phyloP scores from a whole-genome alignment of 2,329 filamentous ascomycete genomes.

The Fusarium sp. region DNA sequence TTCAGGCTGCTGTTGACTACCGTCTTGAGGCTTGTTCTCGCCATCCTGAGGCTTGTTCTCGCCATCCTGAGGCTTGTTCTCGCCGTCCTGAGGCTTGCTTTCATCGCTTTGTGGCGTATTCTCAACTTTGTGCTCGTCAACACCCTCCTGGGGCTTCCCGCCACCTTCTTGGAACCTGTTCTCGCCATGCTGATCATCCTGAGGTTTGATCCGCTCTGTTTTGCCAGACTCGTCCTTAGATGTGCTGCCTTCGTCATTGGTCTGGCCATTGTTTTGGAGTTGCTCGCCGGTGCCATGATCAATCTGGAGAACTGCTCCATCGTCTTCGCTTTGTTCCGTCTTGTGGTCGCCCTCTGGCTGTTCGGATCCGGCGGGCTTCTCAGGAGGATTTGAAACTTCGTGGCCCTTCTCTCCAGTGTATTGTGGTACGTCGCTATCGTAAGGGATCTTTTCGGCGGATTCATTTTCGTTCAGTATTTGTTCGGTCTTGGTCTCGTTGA shows the following conservation, averaged over 20 bases:
- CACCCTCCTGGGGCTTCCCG: conserved; percentile 5
- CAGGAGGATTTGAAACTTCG: conserved; percentile 1
- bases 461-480: conserved; percentile 23
- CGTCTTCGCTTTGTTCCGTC: conserved; percentile 3
- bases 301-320: conserved; percentile 9
- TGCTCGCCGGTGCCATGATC: conserved; percentile 3
- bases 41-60: neutral
- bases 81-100: conserved; percentile 3
- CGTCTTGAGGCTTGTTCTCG: conserved; percentile 35
- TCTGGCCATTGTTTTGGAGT: neutral
- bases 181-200: conserved; percentile 1
- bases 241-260: neutral
- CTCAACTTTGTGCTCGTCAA: conserved; percentile 1
- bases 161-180: conserved; percentile 2
- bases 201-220: conserved; percentile 3
- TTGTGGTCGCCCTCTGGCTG: conserved; percentile 5
- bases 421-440: conserved; percentile 16
- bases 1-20: conserved; percentile 3
- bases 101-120: conserved; percentile 17
- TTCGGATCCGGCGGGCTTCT: conserved; percentile 5
- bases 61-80: conserved; percentile 7
- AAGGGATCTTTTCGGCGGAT: conserved; percentile 15
- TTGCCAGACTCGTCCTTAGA: conserved; percentile 3
- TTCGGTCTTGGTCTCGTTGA: conserved; percentile 48
- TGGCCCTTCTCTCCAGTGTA: conserved; percentile 24